Percentiles rank a stretch among this genome's conserved stretches.
Conservation (phyloP, 345 rosid species). For the Ceriops decandra region DNA sequence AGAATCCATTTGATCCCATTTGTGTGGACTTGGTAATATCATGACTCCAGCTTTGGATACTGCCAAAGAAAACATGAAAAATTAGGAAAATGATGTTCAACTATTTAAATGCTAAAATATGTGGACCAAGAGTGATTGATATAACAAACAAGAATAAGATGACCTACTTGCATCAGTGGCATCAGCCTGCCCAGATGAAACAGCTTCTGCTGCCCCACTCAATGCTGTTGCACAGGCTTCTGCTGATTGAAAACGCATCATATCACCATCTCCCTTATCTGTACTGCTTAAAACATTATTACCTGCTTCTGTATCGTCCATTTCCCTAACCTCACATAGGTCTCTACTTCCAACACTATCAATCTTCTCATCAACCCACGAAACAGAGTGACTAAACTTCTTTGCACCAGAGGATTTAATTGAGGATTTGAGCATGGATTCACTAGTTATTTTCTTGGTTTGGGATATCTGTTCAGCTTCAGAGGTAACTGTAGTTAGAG, state of each 20-base stretch:
- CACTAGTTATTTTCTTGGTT: conserved; percentile 32
- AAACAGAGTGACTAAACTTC: conserved; percentile 53
- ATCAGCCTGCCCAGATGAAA: conserved; percentile 55
- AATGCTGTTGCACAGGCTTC: conserved; percentile 76
- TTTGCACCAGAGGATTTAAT: conserved; percentile 55
- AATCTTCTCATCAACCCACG: conserved; percentile 81
- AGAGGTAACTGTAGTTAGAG: conserved; percentile 13
- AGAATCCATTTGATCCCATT: conserved; percentile 31
- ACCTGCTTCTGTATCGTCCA: conserved; percentile 27
- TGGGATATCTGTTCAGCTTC: conserved; percentile 24
- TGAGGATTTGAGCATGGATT: conserved; percentile 48
- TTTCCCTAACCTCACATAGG: conserved; percentile 53
- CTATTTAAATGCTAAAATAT: conserved; percentile 5
- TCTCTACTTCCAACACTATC: conserved; percentile 29
- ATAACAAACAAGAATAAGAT: neutral
- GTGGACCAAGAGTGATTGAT: conserved; percentile 4
- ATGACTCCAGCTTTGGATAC: conserved; percentile 69
- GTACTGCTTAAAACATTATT: conserved; percentile 12
- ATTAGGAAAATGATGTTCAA: neutral
- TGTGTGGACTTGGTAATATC: conserved; percentile 48
- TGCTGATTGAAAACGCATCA: conserved; percentile 53
- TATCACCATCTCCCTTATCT: conserved; percentile 27
- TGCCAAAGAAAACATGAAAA: conserved; percentile 24
- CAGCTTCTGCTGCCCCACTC: conserved; percentile 73
- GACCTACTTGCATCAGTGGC: conserved; percentile 53